Conservation (phyloP, 2,329 filamentous ascomycete species). For the Trichoderma sp. region DNA sequence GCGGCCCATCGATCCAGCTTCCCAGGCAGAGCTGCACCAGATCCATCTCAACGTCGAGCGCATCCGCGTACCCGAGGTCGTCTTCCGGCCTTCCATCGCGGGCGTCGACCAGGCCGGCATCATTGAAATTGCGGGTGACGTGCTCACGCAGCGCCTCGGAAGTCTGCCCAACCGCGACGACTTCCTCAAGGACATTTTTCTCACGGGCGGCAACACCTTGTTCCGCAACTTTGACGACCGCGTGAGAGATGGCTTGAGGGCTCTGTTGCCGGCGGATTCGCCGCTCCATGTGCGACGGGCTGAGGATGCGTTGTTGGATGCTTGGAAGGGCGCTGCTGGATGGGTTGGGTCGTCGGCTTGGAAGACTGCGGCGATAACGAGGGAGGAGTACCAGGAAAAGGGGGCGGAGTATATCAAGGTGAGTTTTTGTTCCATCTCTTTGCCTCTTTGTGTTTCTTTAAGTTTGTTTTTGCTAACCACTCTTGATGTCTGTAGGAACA, state of each 20-base stretch:
- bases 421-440: conserved; percentile 24
- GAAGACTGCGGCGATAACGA: conserved; percentile 65
- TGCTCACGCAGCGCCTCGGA: conserved; percentile 77
- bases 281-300: conserved; percentile 71
- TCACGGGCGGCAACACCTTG: conserved; percentile 89
- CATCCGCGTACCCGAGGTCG: conserved; percentile 87
- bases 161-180: conserved; percentile 57
- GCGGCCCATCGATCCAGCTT: conserved; percentile 77
- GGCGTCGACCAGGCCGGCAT: conserved; percentile 92
- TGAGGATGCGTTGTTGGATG: conserved; percentile 74
- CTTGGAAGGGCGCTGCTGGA: conserved; percentile 86
- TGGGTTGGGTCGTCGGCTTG: conserved; percentile 68
- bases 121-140: conserved; percentile 86
- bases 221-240: conserved; percentile 86
- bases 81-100: conserved; percentile 89
- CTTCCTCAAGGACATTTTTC: conserved; percentile 81
- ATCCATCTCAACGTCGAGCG: conserved; percentile 95
- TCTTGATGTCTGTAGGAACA: conserved; percentile 51
- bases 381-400: conserved; percentile 86
- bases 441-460: background rate
- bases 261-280: conserved; percentile 67
- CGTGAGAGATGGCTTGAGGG: conserved; percentile 67
- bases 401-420: conserved; percentile 92
- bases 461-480: background rate
- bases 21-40: conserved; percentile 77